Evolutionary conservation across 2,329 filamentous ascomycete genomes (phyloP), one percentile per base, ranked within the genome.

Genomic region (Xylaria sp.): DNA sequence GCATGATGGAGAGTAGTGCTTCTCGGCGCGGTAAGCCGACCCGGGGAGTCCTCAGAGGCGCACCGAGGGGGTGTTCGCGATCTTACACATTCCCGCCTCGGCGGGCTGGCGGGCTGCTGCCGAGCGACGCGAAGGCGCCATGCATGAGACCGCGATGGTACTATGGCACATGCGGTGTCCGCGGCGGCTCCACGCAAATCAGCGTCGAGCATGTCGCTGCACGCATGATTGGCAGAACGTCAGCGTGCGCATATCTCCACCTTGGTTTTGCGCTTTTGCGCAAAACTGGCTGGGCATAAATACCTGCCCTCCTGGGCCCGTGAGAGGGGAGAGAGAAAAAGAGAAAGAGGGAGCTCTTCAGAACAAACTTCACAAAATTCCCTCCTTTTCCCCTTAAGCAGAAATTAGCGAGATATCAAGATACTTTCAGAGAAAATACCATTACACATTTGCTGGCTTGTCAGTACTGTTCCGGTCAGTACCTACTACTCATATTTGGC

Each of bases 181-280:
- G n/a, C 50, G 39, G 26, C 39, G 39, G 57, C 62, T 59, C 55
- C 51, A 56, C 49, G 48, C 55, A 60, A 26, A 60, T 49, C 57
- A 56, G 51, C 45, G 57, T 59, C 54, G 50, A 59, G 62, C 59
- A 58, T 50, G 54, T 62, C 57, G 56, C 63, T 66, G 64, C 64
- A 63, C 45, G 44, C 52, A 54, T 63, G 61, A 65, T 64, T 65
- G 64, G 63, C 49, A 63, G 58, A 55, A 47, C 50, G 52, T 57
- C 61, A 63, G 53, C 48, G 50, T 56, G 52, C 51, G 50, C 49
- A 53, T 57, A 58, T 57, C 60, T 62, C 62, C 60, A 61, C 54
- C 50, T 52, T 49, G 57, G 41, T 59, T 66, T 64, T 67, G 65
- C 65, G 65, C 64, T 37, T 29, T 52, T 20, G 65, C 65, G 65